Base-by-base conservation (phyloP, 441 rosid species). In the Aquilaria agallochum region DNA sequence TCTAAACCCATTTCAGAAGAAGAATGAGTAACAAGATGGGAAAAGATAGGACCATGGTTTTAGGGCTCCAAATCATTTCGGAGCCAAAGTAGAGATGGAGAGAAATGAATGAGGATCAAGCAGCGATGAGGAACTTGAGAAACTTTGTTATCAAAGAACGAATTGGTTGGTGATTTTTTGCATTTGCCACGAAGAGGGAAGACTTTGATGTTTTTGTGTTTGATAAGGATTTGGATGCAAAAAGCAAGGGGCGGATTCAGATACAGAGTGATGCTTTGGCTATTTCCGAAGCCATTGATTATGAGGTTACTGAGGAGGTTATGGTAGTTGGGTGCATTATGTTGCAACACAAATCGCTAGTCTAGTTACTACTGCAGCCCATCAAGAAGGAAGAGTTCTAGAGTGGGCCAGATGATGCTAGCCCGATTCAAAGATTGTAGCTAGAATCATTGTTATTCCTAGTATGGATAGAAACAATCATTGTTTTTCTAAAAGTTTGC, bases 261-360 rank as follows among this genome's bases (percentile, higher is more conserved):
- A 62, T 94, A 50, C 97, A 87, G 72, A 94, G 97, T 61, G 90
- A 86, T 65, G 98, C 97, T 40, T 78, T 93, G 61, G 98, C 97
- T 71, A 96, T 91, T 70, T 75, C 90, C 58, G 98, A 93, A 67
- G 96, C 97, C 7, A 90, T 93, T 70, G 96, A 90, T 76, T 67
- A 72, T 73, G 84, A 75, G 55, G 92, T 88, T 61, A 95, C 93
- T 27, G 95, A 90, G 60, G 78, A 88, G 59, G 89, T 93, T 63
- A 68, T 93, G 96, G 76, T 58, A 46, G 86, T 82, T 58, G 96
- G 98, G 0, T 90, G 98, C 74, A 73, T 93, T 6, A 20, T 20
- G 27, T 20, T 20, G 27, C 27, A 20, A 20, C 27, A 20, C 27
- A 20, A 20, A 20, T 20, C 27, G 27, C 27, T 20, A 20, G 27